Percentiles rank a stretch among this genome's conserved stretches.
Conservation (phyloP, 2,329 filamentous ascomycete genomes). For the Colletotrichum sp. region DNA sequence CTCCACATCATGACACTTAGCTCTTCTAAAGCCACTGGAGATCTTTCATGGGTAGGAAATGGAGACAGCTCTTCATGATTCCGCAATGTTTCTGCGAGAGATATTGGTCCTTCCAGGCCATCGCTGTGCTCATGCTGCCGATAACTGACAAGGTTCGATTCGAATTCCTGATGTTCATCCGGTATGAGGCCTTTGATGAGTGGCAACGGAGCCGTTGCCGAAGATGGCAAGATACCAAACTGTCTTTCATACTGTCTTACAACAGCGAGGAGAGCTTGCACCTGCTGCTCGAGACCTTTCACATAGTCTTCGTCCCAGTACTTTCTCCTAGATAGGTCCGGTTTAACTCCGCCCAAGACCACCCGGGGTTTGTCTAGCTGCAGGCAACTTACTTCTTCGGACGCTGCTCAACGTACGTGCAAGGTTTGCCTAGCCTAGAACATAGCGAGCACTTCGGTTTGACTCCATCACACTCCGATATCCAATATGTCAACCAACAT, state of each 20-base stretch:
- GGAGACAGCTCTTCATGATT: not conserved
- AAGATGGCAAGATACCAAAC: not conserved
- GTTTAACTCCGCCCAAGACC: not conserved
- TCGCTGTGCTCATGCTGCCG: not conserved
- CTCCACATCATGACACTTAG: not conserved
- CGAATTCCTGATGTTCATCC: not conserved
- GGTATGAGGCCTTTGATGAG: not conserved
- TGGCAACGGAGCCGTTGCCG: not conserved
- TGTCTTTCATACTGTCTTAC: not conserved
- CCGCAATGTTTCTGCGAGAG: not conserved
- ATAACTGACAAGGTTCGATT: not conserved
- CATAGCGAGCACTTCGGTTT: not conserved
- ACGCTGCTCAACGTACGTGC: not conserved
- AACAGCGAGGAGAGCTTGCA: not conserved
- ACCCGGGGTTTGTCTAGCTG: not conserved
- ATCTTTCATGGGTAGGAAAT: not conserved
- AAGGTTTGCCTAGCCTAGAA: not conserved
- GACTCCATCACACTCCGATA: not conserved
- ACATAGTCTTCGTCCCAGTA: not conserved
- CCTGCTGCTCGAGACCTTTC: not conserved
- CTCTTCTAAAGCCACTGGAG: not conserved
- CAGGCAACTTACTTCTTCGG: not conserved
- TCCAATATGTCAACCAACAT: not conserved
- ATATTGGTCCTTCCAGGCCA: not conserved
- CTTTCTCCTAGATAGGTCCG: not conserved